Conservation (phyloP, 208 protist genomes). For the Leishmania aethiopica region DNA sequence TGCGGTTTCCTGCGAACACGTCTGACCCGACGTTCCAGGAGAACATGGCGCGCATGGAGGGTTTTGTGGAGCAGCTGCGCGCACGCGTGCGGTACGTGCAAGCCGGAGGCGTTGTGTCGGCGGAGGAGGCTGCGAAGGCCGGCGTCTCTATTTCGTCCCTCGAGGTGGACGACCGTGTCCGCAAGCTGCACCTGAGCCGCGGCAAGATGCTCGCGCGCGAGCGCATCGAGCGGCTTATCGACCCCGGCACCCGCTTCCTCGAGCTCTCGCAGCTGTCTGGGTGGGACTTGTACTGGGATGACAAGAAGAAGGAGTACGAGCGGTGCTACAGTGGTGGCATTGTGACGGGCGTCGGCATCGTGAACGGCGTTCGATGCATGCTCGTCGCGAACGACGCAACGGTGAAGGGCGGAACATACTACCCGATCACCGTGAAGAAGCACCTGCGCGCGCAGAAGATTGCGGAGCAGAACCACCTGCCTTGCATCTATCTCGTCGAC, state of each 20-base stretch:
- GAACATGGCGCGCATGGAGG: constrained; percentile 58
- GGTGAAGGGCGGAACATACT: constrained; percentile 98
- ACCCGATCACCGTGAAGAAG: constrained; percentile 98
- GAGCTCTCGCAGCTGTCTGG: constrained; percentile 96
- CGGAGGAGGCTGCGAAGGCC: constrained; percentile 11
- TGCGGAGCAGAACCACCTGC: constrained; percentile 94
- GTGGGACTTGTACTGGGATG: constrained; percentile 91
- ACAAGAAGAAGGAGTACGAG: constrained; percentile 55
- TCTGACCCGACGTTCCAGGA: constrained; percentile 43
- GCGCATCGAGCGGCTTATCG: constrained; percentile 91
- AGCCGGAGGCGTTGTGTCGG: constrained; percentile 30
- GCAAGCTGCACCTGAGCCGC: constrained; percentile 45
- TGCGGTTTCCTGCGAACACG: constrained; percentile 50
- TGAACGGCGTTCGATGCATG: constrained; percentile 88
- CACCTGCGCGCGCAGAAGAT: constrained; percentile 97
- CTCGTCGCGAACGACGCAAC: constrained; percentile 98
- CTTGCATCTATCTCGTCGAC: constrained; percentile 98
- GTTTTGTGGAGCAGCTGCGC: constrained; percentile 42
- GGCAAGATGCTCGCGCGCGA: constrained; percentile 92
- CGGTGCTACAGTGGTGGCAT: constrained; percentile 91
- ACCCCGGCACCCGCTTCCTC: constrained; percentile 93
- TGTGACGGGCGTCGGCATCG: constrained; percentile 93
- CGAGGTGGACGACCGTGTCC: constrained; percentile 18
- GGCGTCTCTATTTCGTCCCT: constrained; percentile 27
- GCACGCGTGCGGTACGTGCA: constrained; percentile 39